Conservation (phyloP, 352 stramenopile species). For the Pythium coloratum region DNA sequence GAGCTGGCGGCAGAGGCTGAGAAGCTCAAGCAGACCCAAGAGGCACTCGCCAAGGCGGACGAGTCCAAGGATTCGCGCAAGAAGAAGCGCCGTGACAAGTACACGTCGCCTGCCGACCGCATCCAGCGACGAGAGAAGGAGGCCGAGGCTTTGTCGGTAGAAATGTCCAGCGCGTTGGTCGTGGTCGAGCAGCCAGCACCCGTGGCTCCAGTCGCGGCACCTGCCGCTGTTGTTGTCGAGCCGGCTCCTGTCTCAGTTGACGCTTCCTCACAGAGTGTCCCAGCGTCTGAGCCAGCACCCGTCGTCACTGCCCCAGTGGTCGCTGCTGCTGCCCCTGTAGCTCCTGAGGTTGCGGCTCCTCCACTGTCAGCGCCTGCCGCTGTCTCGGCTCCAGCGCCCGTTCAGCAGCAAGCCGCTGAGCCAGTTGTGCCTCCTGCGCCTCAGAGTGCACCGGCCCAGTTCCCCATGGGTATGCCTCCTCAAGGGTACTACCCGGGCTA, state of each 20-base stretch:
- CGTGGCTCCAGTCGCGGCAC: neutral
- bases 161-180: slow-evolving; percentile 52
- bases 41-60: slow-evolving; percentile 44
- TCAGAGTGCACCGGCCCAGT: slow-evolving; percentile 10
- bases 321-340: neutral
- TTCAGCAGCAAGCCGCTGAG: neutral
- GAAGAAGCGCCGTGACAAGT: slow-evolving; percentile 63
- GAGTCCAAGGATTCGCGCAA: slow-evolving; percentile 39
- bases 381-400: neutral
- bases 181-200: slow-evolving; percentile 36
- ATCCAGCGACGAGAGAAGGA: slow-evolving; percentile 37
- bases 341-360: neutral
- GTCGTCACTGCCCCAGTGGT: neutral
- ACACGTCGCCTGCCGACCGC: slow-evolving; percentile 50
- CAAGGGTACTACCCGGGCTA: slow-evolving; percentile 44
- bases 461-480: slow-evolving; percentile 21
- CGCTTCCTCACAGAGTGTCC: neutral
- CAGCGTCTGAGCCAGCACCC: neutral
- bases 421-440: slow-evolving; percentile 11
- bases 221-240: neutral
- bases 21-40: slow-evolving; percentile 25
- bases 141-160: slow-evolving; percentile 20
- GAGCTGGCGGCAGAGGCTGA: slow-evolving; percentile 20
- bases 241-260: neutral
- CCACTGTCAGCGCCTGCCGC: slow-evolving; percentile 9